Conservation (phyloP, 495 filamentous ascomycete genomes). For the Platismatia glauca region DNA sequence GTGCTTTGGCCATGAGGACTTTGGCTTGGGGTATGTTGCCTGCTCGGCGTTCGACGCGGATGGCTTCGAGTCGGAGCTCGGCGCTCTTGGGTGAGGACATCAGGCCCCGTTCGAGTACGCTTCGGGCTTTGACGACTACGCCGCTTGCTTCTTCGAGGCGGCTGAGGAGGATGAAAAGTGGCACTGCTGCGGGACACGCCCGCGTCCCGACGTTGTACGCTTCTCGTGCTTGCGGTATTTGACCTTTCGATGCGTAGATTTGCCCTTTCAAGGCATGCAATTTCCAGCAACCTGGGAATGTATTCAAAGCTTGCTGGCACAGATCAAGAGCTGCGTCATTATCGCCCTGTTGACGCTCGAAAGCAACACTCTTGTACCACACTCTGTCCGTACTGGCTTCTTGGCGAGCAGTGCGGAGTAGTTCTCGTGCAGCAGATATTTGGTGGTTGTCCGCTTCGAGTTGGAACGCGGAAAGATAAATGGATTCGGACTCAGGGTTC, state of each 20-base stretch:
- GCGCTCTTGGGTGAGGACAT: slow-evolving; percentile 76
- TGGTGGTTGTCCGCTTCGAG: slow-evolving; percentile 81
- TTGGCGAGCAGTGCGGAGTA: slow-evolving; percentile 69
- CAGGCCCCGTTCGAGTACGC: slow-evolving; percentile 80
- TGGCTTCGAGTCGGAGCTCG: slow-evolving; percentile 82
- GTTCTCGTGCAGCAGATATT: slow-evolving; percentile 66
- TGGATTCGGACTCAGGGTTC: slow-evolving; percentile 91
- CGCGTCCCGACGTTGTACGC: slow-evolving; percentile 85
- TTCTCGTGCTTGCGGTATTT: slow-evolving; percentile 77
- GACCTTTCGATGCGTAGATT: slow-evolving; percentile 74
- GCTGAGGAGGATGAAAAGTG: slow-evolving; percentile 81
- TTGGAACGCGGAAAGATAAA: slow-evolving; percentile 92
- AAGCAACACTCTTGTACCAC: slow-evolving; percentile 90
- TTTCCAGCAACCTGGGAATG: slow-evolving; percentile 82
- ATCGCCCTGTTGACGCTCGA: slow-evolving; percentile 77
- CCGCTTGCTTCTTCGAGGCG: slow-evolving; percentile 81
- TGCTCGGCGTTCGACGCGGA: slow-evolving; percentile 85
- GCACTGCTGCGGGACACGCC: slow-evolving; percentile 70
- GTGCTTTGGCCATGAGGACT: slow-evolving; percentile 79
- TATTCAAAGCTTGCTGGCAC: slow-evolving; percentile 73
- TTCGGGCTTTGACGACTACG: slow-evolving; percentile 80
- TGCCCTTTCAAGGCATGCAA: slow-evolving; percentile 99
- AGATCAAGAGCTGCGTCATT: slow-evolving; percentile 73
- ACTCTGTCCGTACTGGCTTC: slow-evolving; percentile 91
- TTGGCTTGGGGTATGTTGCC: slow-evolving; percentile 77